Evolutionary conservation across 2,329 filamentous ascomycete species (phyloP), one percentile per base, ranked within the genome.

Genomic region (Pseudocercospora eumusae): DNA sequence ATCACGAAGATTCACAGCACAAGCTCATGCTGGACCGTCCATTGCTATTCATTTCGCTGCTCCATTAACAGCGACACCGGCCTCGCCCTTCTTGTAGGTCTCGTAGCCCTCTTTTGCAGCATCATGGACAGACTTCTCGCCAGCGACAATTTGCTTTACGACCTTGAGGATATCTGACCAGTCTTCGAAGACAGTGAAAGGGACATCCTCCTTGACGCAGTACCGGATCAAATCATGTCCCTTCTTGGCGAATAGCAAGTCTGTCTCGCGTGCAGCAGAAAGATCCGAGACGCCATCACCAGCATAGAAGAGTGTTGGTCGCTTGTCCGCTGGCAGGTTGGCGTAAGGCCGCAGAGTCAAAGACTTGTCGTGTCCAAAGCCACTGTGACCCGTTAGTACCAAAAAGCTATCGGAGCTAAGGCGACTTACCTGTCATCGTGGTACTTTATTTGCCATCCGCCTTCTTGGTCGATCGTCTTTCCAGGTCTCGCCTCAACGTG

Each of bases 291-390:
- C 92, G 54, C 93, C 93, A 71, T 98, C 93, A 62, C 95, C 95
- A 31, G 95, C 93, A 73, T 99, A 99, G 76, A 98, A 92, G 79
- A 98, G 86, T 42, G 86, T 88, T 1, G 95, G 95, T 45, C 92
- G 84, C 71, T 89, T 78, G 31, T 81, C 76, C 13, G 81, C 81
- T 0, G 91, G 87, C 47, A 96, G 82, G 25, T 86, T 82, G 2
- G 89, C 88, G 78, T 98, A 98, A 56, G 92, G 92, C 67, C 91
- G 87, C 71, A 99, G 92, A 75, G 95, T 91, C 58, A 93, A 82
- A 25, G 89, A 93, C 85, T 99, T 99, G 83, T 99, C 93, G 75
- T 99, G 95, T n/a, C 95, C 95, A 71, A 96, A 96, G 62, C 88
- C 84, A 73, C 89, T 91, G 65, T 2, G 7, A 8, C 4, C 13